Percentiles rank a stretch among this genome's conserved stretches.
These are phyloP conservation scores for Cordyceps farinosa DNA, from an alignment of 2,329 filamentous ascomycete genomes.

Conservation along the genomic window DNA sequence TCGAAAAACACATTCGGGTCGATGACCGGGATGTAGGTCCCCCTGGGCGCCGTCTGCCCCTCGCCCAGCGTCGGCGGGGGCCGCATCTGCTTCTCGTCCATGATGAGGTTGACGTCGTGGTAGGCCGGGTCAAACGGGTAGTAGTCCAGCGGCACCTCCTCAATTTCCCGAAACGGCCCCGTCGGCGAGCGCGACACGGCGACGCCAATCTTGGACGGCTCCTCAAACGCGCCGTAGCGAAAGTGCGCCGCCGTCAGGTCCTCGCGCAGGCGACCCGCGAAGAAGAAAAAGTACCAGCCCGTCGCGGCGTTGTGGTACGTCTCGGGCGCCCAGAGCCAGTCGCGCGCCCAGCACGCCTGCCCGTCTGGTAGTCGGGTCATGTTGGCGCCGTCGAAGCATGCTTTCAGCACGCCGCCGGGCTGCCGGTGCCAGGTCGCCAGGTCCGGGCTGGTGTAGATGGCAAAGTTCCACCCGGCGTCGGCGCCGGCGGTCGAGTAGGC, in stretches of 20 bases:
- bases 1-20: conserved; percentile 49
- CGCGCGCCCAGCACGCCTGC: conserved; percentile 35
- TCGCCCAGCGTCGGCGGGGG: conserved; percentile 28
- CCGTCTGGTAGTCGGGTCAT: conserved; percentile 23
- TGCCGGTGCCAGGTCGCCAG: conserved; percentile 35
- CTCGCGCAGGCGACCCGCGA: conserved; percentile 32
- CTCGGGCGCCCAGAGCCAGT: conserved; percentile 37
- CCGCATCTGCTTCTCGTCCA: conserved; percentile 34
- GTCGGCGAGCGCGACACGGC: conserved; percentile 34
- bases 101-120: conserved; percentile 36
- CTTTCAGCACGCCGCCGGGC: conserved; percentile 31
- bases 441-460: conserved; percentile 35
- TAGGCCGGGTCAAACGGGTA: conserved; percentile 35
- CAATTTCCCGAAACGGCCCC: conserved; percentile 32
- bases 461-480: conserved; percentile 31
- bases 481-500: conserved; percentile 36
- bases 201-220: conserved; percentile 35
- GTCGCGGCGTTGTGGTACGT: conserved; percentile 35
- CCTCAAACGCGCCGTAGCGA: conserved; percentile 33
- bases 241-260: conserved; percentile 33
- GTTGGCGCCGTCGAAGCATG: conserved; percentile 31
- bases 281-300: conserved; percentile 38
- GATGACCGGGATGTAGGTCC: conserved; percentile 38
- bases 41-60: conserved; percentile 30
- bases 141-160: conserved; percentile 31